Conservation (phyloP, 495 filamentous ascomycete genomes). For the Beverwykella pulmonaria region DNA sequence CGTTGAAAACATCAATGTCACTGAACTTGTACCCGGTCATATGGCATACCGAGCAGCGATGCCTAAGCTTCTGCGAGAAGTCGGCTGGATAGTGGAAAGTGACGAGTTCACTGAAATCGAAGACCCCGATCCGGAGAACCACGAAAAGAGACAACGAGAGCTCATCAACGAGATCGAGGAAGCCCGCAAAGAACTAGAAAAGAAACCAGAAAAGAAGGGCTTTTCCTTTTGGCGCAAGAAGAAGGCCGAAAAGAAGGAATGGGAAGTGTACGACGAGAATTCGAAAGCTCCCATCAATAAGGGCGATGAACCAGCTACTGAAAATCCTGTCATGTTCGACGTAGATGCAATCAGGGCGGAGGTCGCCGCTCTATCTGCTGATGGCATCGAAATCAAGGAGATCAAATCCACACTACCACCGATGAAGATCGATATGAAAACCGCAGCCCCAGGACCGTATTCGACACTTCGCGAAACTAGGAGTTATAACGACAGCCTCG, state of each 20-base stretch:
- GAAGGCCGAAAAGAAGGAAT: slow-evolving; percentile 77
- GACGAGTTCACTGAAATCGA: slow-evolving; percentile 98
- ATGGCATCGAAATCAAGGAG: slow-evolving; percentile 76
- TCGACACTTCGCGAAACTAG: slow-evolving; percentile 31
- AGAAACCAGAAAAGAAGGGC: slow-evolving; percentile 66
- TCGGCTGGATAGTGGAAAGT: slow-evolving; percentile 85
- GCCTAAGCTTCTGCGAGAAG: slow-evolving; percentile 78
- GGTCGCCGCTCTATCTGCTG: slow-evolving; percentile 71
- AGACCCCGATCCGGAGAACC: slow-evolving; percentile 94
- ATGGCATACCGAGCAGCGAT: slow-evolving; percentile 96
- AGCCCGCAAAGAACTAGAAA: slow-evolving; percentile 81
- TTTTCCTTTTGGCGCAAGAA: slow-evolving; percentile 84
- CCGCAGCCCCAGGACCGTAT: slow-evolving; percentile 20
- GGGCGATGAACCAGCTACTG: slow-evolving; percentile 40
- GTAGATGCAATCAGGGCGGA: slow-evolving; percentile 83
- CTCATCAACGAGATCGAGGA: slow-evolving; percentile 96
- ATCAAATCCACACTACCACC: slow-evolving; percentile 85
- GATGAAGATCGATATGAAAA: slow-evolving; percentile 68
- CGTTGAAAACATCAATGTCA: slow-evolving; percentile 88
- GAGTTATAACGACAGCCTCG: slow-evolving; percentile 40
- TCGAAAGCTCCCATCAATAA: slow-evolving; percentile 42
- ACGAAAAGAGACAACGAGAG: slow-evolving; percentile 83
- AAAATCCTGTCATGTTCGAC: slow-evolving; percentile 80
- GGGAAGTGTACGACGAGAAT: slow-evolving; percentile 86
- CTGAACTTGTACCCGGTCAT: slow-evolving; percentile 83